phyloP scores from a whole-genome alignment of 129 eudicot species.

The Calendula officinalis region DNA sequence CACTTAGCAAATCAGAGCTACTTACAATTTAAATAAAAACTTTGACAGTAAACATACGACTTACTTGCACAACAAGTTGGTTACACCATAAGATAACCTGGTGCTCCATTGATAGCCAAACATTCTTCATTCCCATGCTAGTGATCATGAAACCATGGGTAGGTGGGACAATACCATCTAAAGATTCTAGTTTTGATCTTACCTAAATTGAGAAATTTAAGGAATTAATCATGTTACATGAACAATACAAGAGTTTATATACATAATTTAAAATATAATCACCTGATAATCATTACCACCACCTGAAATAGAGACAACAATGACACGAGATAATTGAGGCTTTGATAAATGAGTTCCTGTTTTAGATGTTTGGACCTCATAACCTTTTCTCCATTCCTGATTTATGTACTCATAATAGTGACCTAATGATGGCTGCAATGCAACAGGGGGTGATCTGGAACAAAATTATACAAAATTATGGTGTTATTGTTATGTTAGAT shows the following conservation, averaged over 20 bases:
- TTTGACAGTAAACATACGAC: slow-evolving; percentile 22
- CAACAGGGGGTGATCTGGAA: slow-evolving; percentile 82
- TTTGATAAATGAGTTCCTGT: slow-evolving; percentile 38
- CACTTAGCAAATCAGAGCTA: slow-evolving; percentile 32
- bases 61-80: slow-evolving; percentile 94
- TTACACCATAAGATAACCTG: slow-evolving; percentile 99
- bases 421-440: slow-evolving; percentile 94
- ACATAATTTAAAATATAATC: not conserved
- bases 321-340: slow-evolving; percentile 57
- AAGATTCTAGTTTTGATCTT: slow-evolving; percentile 81
- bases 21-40: slow-evolving; percentile 1
- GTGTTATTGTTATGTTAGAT: not conserved
- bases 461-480: slow-evolving; percentile 35
- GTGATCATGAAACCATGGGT: slow-evolving; percentile 87
- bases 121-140: slow-evolving; percentile 82
- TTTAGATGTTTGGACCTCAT: slow-evolving; percentile 49
- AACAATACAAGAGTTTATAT: too few relatives aligned
- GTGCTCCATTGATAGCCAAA: slow-evolving; percentile 99
- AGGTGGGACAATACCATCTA: slow-evolving; percentile 92
- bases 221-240: not conserved
- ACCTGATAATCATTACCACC: slow-evolving; percentile 97
- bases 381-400: slow-evolving; percentile 84
- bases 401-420: slow-evolving; percentile 67
- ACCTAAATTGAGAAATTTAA: slow-evolving; percentile 49
- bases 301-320: slow-evolving; percentile 86